These are phyloP conservation scores for Lodderomyces theae DNA, from an alignment of 1,139 yeast species.

Conservation along the genomic window DNA sequence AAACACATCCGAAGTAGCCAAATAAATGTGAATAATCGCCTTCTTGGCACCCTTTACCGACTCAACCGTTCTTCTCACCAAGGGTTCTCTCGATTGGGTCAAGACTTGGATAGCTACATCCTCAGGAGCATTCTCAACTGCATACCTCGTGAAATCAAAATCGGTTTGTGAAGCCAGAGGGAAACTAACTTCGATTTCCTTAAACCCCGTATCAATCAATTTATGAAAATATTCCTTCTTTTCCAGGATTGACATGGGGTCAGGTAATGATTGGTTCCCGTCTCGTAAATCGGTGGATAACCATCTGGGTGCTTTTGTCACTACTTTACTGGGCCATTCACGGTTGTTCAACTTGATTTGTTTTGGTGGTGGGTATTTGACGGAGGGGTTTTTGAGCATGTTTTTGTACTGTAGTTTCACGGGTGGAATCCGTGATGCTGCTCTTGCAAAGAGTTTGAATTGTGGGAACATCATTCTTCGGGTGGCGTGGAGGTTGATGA, in stretches of 20 bases:
- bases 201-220: constrained; percentile 45
- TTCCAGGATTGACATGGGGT: constrained; percentile 47
- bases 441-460: constrained; percentile 25
- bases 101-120: constrained; percentile 48
- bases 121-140: constrained; percentile 46
- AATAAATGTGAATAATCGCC: constrained; percentile 47
- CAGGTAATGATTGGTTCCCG: constrained; percentile 50
- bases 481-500: constrained; percentile 2
- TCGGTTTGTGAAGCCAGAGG: constrained; percentile 51
- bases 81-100: constrained; percentile 46
- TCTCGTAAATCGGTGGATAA: constrained; percentile 50
- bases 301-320: constrained; percentile 48
- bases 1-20: constrained; percentile 48
- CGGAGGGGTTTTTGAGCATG: constrained; percentile 44
- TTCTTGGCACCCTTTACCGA: constrained; percentile 46
- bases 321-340: constrained; percentile 41
- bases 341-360: constrained; percentile 39
- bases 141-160: constrained; percentile 48
- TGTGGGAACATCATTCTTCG: constrained; percentile 24
- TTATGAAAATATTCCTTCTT: constrained; percentile 46
- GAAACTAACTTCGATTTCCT: constrained; percentile 49
- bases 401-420: constrained; percentile 19
- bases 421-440: constrained; percentile 21
- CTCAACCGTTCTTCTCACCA: constrained; percentile 45
- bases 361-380: constrained; percentile 38